Conservation (phyloP, 2,329 filamentous ascomycete genomes). For the Cladophialophora psammophila region DNA sequence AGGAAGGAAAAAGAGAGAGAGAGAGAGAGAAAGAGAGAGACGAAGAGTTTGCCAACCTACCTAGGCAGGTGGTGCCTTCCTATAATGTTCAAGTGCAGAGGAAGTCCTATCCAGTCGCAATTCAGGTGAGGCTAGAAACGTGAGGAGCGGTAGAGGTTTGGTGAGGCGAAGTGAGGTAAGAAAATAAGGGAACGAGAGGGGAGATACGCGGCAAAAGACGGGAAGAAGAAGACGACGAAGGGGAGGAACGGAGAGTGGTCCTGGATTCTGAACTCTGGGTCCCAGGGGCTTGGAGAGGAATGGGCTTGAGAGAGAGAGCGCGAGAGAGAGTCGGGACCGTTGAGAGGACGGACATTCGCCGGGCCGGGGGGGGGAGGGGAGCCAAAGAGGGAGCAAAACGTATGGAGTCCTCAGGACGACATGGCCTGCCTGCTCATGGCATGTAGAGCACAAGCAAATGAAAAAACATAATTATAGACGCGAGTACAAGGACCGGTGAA, state of each 20-base stretch:
- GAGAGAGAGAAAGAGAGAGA: background rate
- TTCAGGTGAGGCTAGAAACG: background rate
- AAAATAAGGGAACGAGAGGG: background rate
- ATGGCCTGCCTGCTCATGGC: too few species aligned
- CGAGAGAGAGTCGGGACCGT: background rate
- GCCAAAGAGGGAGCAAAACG: background rate
- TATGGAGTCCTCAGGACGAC: background rate
- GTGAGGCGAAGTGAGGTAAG: background rate
- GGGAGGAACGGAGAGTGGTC: background rate
- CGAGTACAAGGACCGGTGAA: too few species aligned
- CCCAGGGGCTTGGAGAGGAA: background rate
- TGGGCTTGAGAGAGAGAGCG: background rate
- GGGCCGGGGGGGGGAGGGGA: background rate
- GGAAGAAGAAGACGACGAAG: background rate
- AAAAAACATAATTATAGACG: too few species aligned
- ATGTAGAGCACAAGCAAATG: too few species aligned
- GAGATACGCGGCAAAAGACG: slow-evolving; percentile 4
- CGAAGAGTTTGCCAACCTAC: background rate
- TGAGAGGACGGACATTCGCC: slow-evolving; percentile 3
- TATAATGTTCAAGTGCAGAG: background rate
- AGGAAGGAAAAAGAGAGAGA: background rate
- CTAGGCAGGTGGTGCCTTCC: background rate
- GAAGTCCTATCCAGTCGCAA: background rate
- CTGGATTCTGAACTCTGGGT: background rate
- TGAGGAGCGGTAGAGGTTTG: background rate